Evolutionary conservation across 495 filamentous ascomycete species (phyloP).

Genomic region (Beverwykella pulmonaria): DNA sequence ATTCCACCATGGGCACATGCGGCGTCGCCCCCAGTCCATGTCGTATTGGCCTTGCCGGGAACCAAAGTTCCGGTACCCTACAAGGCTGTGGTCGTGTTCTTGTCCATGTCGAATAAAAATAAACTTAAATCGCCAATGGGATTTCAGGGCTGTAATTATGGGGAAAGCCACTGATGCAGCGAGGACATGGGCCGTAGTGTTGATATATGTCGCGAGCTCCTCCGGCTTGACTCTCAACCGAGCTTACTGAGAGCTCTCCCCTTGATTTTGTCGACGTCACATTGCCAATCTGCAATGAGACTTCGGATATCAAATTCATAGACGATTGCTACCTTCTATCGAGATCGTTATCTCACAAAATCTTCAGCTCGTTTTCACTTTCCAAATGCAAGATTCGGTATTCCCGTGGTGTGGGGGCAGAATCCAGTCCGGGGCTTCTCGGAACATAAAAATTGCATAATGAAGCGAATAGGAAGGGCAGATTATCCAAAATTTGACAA

Average conservation of each 20-base stretch:
- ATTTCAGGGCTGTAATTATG: background rate
- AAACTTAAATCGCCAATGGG: background rate
- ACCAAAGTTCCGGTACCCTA: background rate
- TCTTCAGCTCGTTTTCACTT: background rate
- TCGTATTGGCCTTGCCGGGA: background rate
- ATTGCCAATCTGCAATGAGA: background rate
- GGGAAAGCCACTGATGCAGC: conserved; percentile 1
- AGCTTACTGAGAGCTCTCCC: conserved; percentile 9
- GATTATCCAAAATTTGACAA: too few species aligned
- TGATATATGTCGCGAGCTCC: background rate
- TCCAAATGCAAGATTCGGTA: background rate
- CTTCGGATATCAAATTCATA: background rate
- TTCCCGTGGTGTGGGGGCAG: background rate
- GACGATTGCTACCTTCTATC: background rate
- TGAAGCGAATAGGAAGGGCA: too few species aligned
- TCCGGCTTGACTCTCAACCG: conserved; percentile 23
- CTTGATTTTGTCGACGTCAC: background rate
- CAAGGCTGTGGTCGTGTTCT: background rate
- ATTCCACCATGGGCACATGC: conserved; percentile 4
- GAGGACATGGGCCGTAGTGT: conserved; percentile 1
- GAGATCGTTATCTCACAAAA: background rate
- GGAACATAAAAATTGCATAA: background rate
- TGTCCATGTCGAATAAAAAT: background rate
- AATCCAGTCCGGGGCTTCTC: background rate
- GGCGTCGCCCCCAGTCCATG: background rate